Evolutionary conservation across 305 asterid species (phyloP), one percentile per base, ranked within the genome.

Genomic region (Petunia hybrid): DNA sequence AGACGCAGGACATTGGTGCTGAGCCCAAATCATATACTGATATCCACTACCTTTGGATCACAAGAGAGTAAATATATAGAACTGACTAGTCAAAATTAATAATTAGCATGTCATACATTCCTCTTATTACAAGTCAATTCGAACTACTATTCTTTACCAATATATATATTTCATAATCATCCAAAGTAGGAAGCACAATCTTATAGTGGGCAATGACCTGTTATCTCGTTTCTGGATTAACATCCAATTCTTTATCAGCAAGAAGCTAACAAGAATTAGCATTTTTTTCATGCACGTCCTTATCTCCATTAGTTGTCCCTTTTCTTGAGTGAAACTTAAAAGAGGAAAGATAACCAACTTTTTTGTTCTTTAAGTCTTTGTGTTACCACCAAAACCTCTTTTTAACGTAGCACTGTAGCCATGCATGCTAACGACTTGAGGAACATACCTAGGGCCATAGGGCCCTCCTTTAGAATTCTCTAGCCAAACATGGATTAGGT

Each of bases 171-270:
- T 45, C 60, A 68, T 10, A 4, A 46, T 70, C 57, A 46, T 46
- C 6, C 57, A 46, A 31, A 46, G 35, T 46, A 70, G 46, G 22
- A 70, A 70, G 16, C 42, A 22, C 38, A 22, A 46, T n/a, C 6
- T 14, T 22, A 70, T 45, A 45, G 76, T 69, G 59, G 76, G 9
- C 16, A n/a, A 70, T 70, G 77, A 46, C 77, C 60, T 45, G 42
- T 46, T 70, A 70, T 70, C 22, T 70, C 60, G 6, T 70, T n/a
- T 70, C 12, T 70, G 77, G 43, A 70, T 70, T 46, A 70, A 70
- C 77, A 70, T 70, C 77, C 4, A 70, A 43, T 46, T 10, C 22
- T 46, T 70, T 31, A 45, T 69, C 8, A 70, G 10, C 2, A 70
- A 22, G 31, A 22, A 71, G 46, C 61, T 71, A 71, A 31, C 77